Conservation (phyloP, 345 rosid species). For the Populus deltoides region DNA sequence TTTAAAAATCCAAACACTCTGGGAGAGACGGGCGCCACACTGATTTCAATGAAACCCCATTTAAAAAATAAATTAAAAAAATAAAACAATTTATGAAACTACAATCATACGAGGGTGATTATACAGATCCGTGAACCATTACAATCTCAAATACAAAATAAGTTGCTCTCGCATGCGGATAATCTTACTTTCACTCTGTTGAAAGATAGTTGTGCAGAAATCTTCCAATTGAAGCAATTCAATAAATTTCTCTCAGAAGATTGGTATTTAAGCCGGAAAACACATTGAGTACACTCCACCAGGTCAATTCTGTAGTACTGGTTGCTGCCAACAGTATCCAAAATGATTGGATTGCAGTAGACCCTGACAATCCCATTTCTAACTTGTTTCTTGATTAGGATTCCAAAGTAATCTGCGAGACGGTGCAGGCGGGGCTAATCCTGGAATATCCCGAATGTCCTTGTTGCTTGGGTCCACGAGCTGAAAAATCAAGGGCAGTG, state of each 20-base stretch:
- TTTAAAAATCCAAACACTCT: background rate
- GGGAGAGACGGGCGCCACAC: no score
- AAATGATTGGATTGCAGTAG: background rate
- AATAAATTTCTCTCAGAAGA: background rate
- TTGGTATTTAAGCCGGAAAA: background rate
- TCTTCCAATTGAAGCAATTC: slow-evolving; percentile 7
- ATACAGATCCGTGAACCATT: background rate
- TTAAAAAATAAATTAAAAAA: no score
- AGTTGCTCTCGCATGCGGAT: background rate
- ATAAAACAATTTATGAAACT: background rate
- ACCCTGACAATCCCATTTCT: background rate
- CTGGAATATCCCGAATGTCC: slow-evolving; percentile 83
- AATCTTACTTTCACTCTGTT: background rate
- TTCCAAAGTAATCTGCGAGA: slow-evolving; percentile 72
- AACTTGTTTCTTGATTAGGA: slow-evolving; percentile 21
- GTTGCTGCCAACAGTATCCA: background rate
- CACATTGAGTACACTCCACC: background rate
- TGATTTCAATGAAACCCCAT: no score
- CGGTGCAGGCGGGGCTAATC: slow-evolving; percentile 89
- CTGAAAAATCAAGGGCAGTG: slow-evolving; percentile 34
- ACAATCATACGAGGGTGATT: background rate
- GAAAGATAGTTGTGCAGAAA: background rate
- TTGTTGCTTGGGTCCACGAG: slow-evolving; percentile 86
- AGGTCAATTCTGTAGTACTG: background rate
- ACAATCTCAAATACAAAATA: background rate